These are phyloP conservation scores for Fusarium albosuccineum DNA, from an alignment of 2,329 filamentous ascomycete species.

Conservation along the genomic window DNA sequence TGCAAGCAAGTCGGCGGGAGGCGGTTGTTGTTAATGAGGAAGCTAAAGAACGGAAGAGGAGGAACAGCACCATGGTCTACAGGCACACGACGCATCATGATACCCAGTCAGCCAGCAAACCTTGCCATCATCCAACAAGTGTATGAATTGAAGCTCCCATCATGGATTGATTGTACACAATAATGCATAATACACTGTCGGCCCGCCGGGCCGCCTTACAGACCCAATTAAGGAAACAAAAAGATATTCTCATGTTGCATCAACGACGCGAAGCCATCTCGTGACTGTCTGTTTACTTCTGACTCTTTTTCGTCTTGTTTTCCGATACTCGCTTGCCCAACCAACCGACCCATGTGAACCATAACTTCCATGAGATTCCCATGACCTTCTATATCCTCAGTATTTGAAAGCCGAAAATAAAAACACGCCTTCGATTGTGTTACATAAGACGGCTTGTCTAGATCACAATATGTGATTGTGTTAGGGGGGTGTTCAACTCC, in stretches of 20 bases:
- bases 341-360: slow-evolving; percentile 33
- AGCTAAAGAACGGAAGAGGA: slow-evolving; percentile 23
- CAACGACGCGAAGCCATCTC: slow-evolving; percentile 44
- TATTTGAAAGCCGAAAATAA: slow-evolving; percentile 28
- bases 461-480: slow-evolving; percentile 30
- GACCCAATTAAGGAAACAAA: slow-evolving; percentile 31
- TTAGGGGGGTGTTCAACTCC: slow-evolving; percentile 21
- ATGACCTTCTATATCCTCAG: slow-evolving; percentile 37
- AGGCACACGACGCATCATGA: slow-evolving; percentile 47
- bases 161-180: slow-evolving; percentile 49
- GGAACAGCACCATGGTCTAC: slow-evolving; percentile 31
- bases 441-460: slow-evolving; percentile 30
- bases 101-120: slow-evolving; percentile 47
- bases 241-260: slow-evolving; percentile 47
- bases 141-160: slow-evolving; percentile 43
- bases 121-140: slow-evolving; percentile 43
- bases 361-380: slow-evolving; percentile 40
- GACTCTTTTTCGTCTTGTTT: slow-evolving; percentile 39
- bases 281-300: slow-evolving; percentile 38
- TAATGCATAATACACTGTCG: slow-evolving; percentile 51
- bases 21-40: slow-evolving; percentile 62
- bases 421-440: slow-evolving; percentile 21
- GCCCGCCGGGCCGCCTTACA: slow-evolving; percentile 35
- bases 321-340: slow-evolving; percentile 39
- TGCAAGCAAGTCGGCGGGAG: slow-evolving; percentile 54